Percentiles rank a stretch among this genome's conserved stretches.
Conservation (phyloP, 164 flowering plant genomes). For the Dillenia turbinata region DNA sequence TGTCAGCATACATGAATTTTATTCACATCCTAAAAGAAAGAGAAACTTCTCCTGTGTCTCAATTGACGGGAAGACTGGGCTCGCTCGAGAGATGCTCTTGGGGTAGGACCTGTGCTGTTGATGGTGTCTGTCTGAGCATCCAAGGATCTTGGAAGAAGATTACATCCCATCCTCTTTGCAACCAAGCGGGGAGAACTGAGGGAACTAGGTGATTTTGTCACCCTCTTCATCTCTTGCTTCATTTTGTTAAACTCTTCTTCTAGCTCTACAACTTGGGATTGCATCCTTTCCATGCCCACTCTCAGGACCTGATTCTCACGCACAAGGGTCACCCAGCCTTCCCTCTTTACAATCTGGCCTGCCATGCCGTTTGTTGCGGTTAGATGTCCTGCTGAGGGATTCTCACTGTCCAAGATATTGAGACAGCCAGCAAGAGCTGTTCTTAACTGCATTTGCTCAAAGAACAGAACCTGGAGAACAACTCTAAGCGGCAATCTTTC, state of each 20-base stretch:
- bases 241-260: slow-evolving; percentile 75
- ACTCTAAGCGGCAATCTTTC: slow-evolving; percentile 78
- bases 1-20: no score
- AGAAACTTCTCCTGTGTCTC: slow-evolving; percentile 52
- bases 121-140: slow-evolving; percentile 36
- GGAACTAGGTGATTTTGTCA: slow-evolving; percentile 53
- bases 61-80: slow-evolving; percentile 41
- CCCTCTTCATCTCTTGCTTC: slow-evolving; percentile 64
- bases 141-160: slow-evolving; percentile 48
- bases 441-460: slow-evolving; percentile 88
- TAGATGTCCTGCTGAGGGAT: slow-evolving; percentile 30
- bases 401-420: slow-evolving; percentile 43
- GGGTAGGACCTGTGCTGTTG: slow-evolving; percentile 40
- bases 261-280: slow-evolving; percentile 69
- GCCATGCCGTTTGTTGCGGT: slow-evolving; percentile 29
- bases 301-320: slow-evolving; percentile 74
- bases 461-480: slow-evolving; percentile 85
- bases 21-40: slow-evolving; percentile 23
- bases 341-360: slow-evolving; percentile 55
- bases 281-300: slow-evolving; percentile 80
- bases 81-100: slow-evolving; percentile 56
- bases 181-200: slow-evolving; percentile 64
- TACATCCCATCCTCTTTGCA: slow-evolving; percentile 57
- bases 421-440: slow-evolving; percentile 68
- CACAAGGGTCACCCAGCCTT: slow-evolving; percentile 83